Conservation (phyloP, 2,329 filamentous ascomycete genomes). For the Colletotrichum sp. region DNA sequence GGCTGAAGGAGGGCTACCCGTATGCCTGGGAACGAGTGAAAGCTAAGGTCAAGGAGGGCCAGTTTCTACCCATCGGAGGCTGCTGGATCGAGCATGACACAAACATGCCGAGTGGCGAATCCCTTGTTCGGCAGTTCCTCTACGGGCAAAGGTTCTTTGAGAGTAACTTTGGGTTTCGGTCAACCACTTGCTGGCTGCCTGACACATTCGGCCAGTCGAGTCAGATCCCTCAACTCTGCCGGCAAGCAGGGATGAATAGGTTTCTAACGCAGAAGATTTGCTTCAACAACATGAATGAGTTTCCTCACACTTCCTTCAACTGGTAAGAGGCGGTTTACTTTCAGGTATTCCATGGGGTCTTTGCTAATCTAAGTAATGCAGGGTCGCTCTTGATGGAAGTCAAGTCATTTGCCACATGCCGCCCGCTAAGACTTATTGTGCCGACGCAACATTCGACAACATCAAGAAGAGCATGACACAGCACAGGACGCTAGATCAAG, state of each 20-base stretch:
- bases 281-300: slow-evolving; percentile 78
- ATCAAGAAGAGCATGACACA: slow-evolving; percentile 68
- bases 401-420: slow-evolving; percentile 75
- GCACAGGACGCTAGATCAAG: slow-evolving; percentile 72
- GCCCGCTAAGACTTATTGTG: slow-evolving; percentile 70
- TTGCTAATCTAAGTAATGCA: no score
- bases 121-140: slow-evolving; percentile 69
- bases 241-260: slow-evolving; percentile 69
- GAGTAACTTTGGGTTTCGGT: slow-evolving; percentile 67
- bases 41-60: slow-evolving; percentile 68
- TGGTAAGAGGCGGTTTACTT: slow-evolving; percentile 43
- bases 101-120: slow-evolving; percentile 72
- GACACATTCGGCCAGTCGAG: slow-evolving; percentile 74
- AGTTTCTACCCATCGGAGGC: slow-evolving; percentile 71
- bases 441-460: slow-evolving; percentile 69
- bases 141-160: slow-evolving; percentile 74
- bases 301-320: slow-evolving; percentile 74
- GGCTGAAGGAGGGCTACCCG: slow-evolving; percentile 70
- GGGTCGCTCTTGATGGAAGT: slow-evolving; percentile 68
- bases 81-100: slow-evolving; percentile 77
- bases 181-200: slow-evolving; percentile 71
- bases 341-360: no score
- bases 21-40: slow-evolving; percentile 70
- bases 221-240: slow-evolving; percentile 70
- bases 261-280: slow-evolving; percentile 76